A percentile compares a stretch with the other conserved stretches of the same genome.
Conservation (phyloP, 306 rosid genomes). For the Castanospermum australe region DNA sequence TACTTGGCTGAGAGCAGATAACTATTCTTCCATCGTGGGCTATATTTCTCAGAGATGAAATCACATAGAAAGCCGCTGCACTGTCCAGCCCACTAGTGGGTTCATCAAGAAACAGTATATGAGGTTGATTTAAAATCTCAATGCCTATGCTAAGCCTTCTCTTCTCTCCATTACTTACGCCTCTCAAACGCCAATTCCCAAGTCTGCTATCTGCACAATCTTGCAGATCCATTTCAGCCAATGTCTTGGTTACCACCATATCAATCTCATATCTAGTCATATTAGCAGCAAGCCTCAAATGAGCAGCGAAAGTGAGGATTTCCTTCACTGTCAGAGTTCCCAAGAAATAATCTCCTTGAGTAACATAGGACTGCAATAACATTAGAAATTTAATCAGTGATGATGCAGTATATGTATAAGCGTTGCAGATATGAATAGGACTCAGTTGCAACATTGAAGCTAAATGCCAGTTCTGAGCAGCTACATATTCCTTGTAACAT, state of each 20-base stretch:
- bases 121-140: conserved; percentile 65
- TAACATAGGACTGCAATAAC: conserved; percentile 59
- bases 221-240: conserved; percentile 70
- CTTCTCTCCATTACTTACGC: conserved; percentile 81
- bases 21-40: conserved; percentile 64
- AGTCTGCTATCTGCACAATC: conserved; percentile 65
- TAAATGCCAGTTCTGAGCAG: not conserved
- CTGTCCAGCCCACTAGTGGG: conserved; percentile 87
- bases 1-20: conserved; percentile 62
- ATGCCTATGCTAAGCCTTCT: conserved; percentile 75
- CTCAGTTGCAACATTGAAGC: not conserved
- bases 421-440: not conserved
- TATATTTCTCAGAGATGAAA: conserved; percentile 58
- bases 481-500: not conserved
- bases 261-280: conserved; percentile 52
- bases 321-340: conserved; percentile 79
- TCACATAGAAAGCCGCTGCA: conserved; percentile 71
- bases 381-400: not conserved
- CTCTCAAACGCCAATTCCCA: conserved; percentile 76
- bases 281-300: conserved; percentile 61
- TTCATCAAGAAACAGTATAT: conserved; percentile 73
- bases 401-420: not conserved
- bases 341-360: conserved; percentile 66
- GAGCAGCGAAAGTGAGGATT: conserved; percentile 62
- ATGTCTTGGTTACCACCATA: conserved; percentile 46